Evolutionary conservation across 352 stramenopile genomes (phyloP).

Genomic region (Blastocystis sp.): DNA sequence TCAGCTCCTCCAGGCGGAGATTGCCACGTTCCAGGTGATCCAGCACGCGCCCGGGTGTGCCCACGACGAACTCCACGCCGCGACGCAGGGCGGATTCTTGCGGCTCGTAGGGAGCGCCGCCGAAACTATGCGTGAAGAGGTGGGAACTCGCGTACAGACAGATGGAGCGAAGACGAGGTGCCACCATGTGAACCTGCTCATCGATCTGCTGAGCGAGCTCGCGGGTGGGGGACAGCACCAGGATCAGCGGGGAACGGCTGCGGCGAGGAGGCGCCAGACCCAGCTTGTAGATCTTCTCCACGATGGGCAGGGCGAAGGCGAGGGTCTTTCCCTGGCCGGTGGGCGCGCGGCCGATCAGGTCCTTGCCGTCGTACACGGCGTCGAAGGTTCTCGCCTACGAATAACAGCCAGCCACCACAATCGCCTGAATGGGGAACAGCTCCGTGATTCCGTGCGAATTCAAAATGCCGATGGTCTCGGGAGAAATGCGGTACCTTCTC

Average conservation of each 20-base stretch:
- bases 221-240: constrained; percentile 92
- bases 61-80: constrained; percentile 86
- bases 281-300: constrained; percentile 80
- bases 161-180: constrained; percentile 25
- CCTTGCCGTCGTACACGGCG: constrained; percentile 87
- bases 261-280: constrained; percentile 32
- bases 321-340: constrained; percentile 97
- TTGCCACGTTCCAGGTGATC: constrained; percentile 87
- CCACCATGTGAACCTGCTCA: constrained; percentile 73
- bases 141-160: constrained; percentile 10
- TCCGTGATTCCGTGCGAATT: constrained; percentile 78
- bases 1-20: constrained; percentile 80
- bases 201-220: constrained; percentile 94
- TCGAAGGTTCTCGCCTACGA: constrained; percentile 83
- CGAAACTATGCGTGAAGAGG: constrained; percentile 75
- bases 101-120: constrained; percentile 82
- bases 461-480: constrained; percentile 67
- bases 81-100: constrained; percentile 83
- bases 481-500: constrained; percentile 62
- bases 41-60: constrained; percentile 85
- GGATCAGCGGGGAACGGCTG: constrained; percentile 80
- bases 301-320: constrained; percentile 90
- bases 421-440: constrained; percentile 84
- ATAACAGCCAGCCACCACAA: not conserved
- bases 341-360: constrained; percentile 91